Evolutionary conservation across 768 basidiomycete species (phyloP).

Genomic region (Pleurotus eryngii): DNA sequence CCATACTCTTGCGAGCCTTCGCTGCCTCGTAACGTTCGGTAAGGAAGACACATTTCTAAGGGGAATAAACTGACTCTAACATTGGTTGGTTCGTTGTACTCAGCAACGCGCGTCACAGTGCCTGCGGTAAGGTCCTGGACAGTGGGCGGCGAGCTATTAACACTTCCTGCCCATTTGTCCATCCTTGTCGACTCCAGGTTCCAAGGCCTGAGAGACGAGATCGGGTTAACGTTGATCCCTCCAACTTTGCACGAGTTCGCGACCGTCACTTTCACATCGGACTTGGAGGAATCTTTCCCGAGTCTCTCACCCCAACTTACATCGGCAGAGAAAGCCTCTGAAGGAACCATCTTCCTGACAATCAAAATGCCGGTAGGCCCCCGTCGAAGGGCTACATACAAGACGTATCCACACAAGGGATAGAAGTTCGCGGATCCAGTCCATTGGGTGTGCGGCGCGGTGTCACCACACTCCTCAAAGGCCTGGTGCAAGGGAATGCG

Average conservation of each 20-base stretch:
- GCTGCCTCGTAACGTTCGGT: too few species aligned
- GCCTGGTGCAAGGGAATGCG: slow-evolving; percentile 24
- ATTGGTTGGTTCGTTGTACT: too few species aligned
- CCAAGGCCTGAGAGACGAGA: slow-evolving; percentile 10
- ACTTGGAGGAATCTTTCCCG: slow-evolving; percentile 10
- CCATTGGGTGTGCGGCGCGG: slow-evolving; percentile 42
- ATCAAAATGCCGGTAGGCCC: slow-evolving; percentile 19
- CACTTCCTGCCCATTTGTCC: background rate
- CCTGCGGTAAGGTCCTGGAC: slow-evolving; percentile 3
- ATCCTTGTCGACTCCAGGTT: slow-evolving; percentile 16
- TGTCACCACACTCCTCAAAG: slow-evolving; percentile 39
- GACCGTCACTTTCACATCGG: slow-evolving; percentile 13
- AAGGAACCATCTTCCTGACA: slow-evolving; percentile 25
- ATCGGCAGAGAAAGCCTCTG: background rate
- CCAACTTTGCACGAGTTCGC: slow-evolving; percentile 17
- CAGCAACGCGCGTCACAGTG: background rate
- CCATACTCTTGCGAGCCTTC: too few species aligned
- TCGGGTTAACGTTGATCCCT: slow-evolving; percentile 16
- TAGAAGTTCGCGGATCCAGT: slow-evolving; percentile 29
- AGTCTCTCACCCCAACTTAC: background rate
- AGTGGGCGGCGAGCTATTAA: background rate
- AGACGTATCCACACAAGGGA: slow-evolving; percentile 21
- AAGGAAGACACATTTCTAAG: too few species aligned
- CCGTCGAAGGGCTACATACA: slow-evolving; percentile 40
- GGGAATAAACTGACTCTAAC: too few species aligned